A percentile compares a stretch with the other conserved stretches of the same genome.
Evolutionary conservation across 2,329 filamentous ascomycete species (phyloP).

Genomic region (Trichoderma sp.): DNA sequence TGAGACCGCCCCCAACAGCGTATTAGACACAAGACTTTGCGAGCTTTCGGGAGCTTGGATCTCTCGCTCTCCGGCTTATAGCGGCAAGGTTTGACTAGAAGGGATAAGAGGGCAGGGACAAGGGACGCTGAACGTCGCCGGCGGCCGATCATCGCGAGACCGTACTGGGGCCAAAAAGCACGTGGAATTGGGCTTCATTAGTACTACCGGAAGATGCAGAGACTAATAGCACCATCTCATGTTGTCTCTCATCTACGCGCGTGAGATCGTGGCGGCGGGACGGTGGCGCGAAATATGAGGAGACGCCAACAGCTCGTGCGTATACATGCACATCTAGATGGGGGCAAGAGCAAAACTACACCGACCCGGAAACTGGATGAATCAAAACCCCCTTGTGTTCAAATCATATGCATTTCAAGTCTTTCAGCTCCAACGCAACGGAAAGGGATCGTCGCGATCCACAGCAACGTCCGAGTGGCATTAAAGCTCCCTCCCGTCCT

Average conservation of each 20-base stretch:
- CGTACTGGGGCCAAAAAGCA: not conserved
- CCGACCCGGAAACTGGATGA: constrained; percentile 9
- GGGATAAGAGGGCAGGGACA: not conserved
- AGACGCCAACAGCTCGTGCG: not conserved
- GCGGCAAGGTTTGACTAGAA: not conserved
- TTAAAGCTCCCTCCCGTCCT: not conserved
- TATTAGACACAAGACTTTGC: not conserved
- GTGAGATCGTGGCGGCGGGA: not conserved
- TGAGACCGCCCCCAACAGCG: not conserved
- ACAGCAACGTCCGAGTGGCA: not conserved
- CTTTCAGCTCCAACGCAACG: not conserved
- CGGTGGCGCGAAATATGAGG: not conserved
- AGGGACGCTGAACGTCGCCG: constrained; percentile 2
- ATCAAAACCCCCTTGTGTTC: constrained; percentile 1
- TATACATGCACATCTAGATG: not conserved
- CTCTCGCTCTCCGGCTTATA: not conserved
- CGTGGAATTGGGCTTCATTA: not conserved
- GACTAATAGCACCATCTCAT: not conserved
- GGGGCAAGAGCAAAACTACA: not conserved
- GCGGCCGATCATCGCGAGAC: constrained; percentile 5
- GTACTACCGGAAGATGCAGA: not conserved
- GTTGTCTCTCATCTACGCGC: not conserved
- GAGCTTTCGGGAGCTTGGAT: not conserved
- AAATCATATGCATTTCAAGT: not conserved
- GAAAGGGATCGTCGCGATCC: not conserved